Percentiles rank a stretch among this genome's conserved stretches.
phyloP scores from a whole-genome alignment of 2,329 filamentous ascomycete species.

The Calonectria montana region DNA sequence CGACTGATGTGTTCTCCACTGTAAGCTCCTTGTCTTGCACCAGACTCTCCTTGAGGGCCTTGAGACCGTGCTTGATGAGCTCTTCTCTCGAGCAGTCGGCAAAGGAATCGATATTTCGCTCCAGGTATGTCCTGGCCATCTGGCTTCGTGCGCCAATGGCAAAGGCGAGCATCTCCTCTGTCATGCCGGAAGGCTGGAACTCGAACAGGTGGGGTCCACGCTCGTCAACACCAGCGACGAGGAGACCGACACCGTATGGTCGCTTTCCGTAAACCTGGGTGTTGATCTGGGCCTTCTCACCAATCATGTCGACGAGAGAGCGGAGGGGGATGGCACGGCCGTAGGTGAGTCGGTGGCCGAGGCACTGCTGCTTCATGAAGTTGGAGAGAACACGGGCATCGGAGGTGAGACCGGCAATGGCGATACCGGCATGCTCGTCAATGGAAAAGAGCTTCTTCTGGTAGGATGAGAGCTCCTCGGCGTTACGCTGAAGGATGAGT shows the following conservation, averaged over 20 bases:
- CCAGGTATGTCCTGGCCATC: constrained; percentile 97
- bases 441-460: constrained; percentile 99
- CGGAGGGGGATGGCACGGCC: constrained; percentile 92
- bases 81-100: constrained; percentile 81
- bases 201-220: constrained; percentile 96
- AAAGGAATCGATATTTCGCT: constrained; percentile 90
- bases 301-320: constrained; percentile 90
- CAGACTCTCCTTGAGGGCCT: constrained; percentile 93
- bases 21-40: constrained; percentile 98
- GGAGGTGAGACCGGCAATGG: constrained; percentile 95
- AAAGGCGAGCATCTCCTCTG: constrained; percentile 96
- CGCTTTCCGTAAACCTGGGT: constrained; percentile 97
- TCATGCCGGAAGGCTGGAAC: constrained; percentile 96
- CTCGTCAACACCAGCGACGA: constrained; percentile 94
- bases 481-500: constrained; percentile 79
- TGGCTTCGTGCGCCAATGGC: constrained; percentile 96
- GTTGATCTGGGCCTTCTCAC: constrained; percentile 96
- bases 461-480: constrained; percentile 99
- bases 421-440: constrained; percentile 94
- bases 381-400: constrained; percentile 99
- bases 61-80: constrained; percentile 89
- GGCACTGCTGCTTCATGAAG: constrained; percentile 99
- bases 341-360: constrained; percentile 95
- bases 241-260: constrained; percentile 92
- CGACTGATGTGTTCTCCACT: constrained; percentile 95